Base-by-base conservation (phyloP, 2,329 filamentous ascomycete genomes). In the Fusarium sp. region DNA sequence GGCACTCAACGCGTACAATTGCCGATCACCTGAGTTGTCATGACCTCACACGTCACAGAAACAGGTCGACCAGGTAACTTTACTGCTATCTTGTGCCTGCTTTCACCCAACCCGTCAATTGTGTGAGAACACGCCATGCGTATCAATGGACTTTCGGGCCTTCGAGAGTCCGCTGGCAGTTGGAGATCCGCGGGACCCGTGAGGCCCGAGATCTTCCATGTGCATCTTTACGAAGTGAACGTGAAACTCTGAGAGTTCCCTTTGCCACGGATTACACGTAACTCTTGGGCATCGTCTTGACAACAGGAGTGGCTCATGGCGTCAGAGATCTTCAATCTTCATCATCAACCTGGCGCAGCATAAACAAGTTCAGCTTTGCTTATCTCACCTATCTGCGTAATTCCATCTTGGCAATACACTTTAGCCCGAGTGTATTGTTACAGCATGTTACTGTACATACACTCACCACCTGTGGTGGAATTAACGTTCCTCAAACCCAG, bases 291-390 rank as follows among this genome's bases (percentile, higher is more conserved):
- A 62, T 67, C 52, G 60, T 67, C 60, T 58, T 60, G 52, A 26
- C 50, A 57, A 52, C 54, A 38, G 49, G 27, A 42, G 67, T 73
- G 69, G 66, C 66, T 68, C 53, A 56, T 41, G 44, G 33, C 73
- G 73, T 66, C 63, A 66, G 61, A 53, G 62, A 66, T 66, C 63
- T 46, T 66, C 63, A 35, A 44, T 27, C 45, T 63, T 70, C 73
- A 75, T 67, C 67, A 75, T 50, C 64, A 62, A 57, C 38, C 40
- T 41, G 41, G 49, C 52, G 67, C 60, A 70, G 59, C 55, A 55
- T 15, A 49, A 62, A 32, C 33, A 67, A 67, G 42, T 37, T 33
- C 27, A 38, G 33, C 38, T 46, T 59, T 60, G 64, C 56, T 67
- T 67, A 50, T 48, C 41, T 44, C 30, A 44, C 48, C 32, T 52